Conservation (phyloP, 441 rosid species). For the Erodium texanum region DNA sequence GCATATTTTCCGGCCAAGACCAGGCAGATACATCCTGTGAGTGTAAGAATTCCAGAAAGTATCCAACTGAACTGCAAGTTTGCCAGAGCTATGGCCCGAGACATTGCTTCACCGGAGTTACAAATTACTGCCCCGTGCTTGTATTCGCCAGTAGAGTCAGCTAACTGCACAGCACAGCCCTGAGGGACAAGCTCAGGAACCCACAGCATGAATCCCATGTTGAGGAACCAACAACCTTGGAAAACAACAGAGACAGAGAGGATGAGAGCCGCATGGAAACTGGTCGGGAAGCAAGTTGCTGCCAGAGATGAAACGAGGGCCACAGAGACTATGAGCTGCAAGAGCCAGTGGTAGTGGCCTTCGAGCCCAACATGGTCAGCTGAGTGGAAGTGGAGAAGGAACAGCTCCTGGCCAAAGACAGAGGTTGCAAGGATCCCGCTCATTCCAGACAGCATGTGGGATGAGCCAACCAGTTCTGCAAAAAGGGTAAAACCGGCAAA, state of each 20-base stretch:
- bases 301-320: slow-evolving; percentile 54
- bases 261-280: slow-evolving; percentile 45
- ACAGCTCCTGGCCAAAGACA: slow-evolving; percentile 66
- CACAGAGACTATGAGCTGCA: slow-evolving; percentile 59
- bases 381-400: slow-evolving; percentile 80
- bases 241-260: slow-evolving; percentile 57
- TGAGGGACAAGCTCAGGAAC: slow-evolving; percentile 47
- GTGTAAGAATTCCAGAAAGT: slow-evolving; percentile 44
- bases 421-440: slow-evolving; percentile 56
- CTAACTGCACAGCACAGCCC: slow-evolving; percentile 44
- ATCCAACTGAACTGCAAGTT: slow-evolving; percentile 93
- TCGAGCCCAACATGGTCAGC: slow-evolving; percentile 74
- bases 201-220: slow-evolving; percentile 84
- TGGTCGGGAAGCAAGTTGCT: slow-evolving; percentile 35
- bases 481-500: slow-evolving; percentile 58
- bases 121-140: slow-evolving; percentile 53
- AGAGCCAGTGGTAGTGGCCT: slow-evolving; percentile 83
- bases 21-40: slow-evolving; percentile 45
- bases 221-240: slow-evolving; percentile 78
- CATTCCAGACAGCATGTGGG: slow-evolving; percentile 39
- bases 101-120: slow-evolving; percentile 35
- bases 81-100: slow-evolving; percentile 59
- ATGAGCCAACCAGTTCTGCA: slow-evolving; percentile 38
- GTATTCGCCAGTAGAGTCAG: slow-evolving; percentile 16
- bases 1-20: slow-evolving; percentile 36